Percentiles rank a stretch among this genome's conserved stretches.
Evolutionary conservation across 805 yeast species (phyloP).

Genomic region (Metschnikowia continentalis): DNA sequence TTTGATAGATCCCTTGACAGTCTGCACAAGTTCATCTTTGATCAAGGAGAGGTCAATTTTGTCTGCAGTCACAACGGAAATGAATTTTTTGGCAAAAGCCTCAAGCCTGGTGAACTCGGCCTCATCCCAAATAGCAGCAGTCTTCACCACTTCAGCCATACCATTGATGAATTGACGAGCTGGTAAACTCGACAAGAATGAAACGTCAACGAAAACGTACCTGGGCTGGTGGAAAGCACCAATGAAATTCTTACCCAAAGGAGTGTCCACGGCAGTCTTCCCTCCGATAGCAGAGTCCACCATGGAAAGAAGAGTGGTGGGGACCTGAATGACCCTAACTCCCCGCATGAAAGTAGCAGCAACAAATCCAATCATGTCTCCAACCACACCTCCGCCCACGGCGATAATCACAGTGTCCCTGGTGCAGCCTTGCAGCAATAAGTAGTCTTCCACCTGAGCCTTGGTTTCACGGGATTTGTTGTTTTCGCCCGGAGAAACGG

Average conservation of each 20-base stretch:
- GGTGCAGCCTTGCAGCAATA: slow-evolving; percentile 81
- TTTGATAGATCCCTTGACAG: slow-evolving; percentile 79
- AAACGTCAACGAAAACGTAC: slow-evolving; percentile 81
- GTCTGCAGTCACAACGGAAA: slow-evolving; percentile 51
- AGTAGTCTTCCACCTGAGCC: slow-evolving; percentile 87
- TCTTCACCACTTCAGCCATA: slow-evolving; percentile 96
- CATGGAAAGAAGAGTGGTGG: slow-evolving; percentile 92
- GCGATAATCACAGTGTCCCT: slow-evolving; percentile 94
- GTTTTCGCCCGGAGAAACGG: slow-evolving; percentile 89
- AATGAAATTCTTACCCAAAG: slow-evolving; percentile 88
- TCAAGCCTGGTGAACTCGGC: slow-evolving; percentile 83
- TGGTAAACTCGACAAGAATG: slow-evolving; percentile 83
- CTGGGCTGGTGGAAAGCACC: slow-evolving; percentile 98
- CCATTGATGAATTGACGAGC: slow-evolving; percentile 94
- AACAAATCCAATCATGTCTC: slow-evolving; percentile 97
- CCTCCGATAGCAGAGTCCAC: slow-evolving; percentile 98
- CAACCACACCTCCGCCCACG: slow-evolving; percentile 97
- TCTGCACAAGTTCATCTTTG: slow-evolving; percentile 66
- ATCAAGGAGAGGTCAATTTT: slow-evolving; percentile 58
- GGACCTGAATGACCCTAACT: slow-evolving; percentile 87
- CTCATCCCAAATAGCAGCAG: slow-evolving; percentile 97
- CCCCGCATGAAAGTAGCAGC: slow-evolving; percentile 99
- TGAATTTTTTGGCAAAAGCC: slow-evolving; percentile 62
- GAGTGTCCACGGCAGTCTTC: slow-evolving; percentile 96
- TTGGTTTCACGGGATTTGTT: slow-evolving; percentile 85